phyloP scores from a whole-genome alignment of 805 yeast genomes.

The Starmerella apis region DNA sequence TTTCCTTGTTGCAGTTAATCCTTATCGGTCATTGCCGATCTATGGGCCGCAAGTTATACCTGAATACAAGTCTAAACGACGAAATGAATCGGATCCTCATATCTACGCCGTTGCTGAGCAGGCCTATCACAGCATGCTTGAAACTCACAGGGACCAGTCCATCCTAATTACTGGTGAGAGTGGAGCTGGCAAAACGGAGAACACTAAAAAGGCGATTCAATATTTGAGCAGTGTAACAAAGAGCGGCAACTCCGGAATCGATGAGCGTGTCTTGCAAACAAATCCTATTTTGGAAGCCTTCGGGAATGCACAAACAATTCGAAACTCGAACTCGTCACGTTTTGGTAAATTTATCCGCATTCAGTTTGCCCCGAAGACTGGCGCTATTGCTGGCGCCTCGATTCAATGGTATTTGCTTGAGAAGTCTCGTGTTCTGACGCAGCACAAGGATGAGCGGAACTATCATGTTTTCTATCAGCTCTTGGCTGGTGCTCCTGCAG shows the following conservation, averaged over 20 bases:
- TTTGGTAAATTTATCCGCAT: slow-evolving; percentile 93
- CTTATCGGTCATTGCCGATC: slow-evolving; percentile 65
- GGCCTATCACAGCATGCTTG: slow-evolving; percentile 66
- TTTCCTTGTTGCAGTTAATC: slow-evolving; percentile 89
- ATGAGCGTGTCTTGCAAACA: slow-evolving; percentile 77
- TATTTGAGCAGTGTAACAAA: slow-evolving; percentile 67
- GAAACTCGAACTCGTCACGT: slow-evolving; percentile 89
- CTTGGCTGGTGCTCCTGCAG: slow-evolving; percentile 50
- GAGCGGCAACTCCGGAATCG: slow-evolving; percentile 37
- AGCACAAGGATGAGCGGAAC: slow-evolving; percentile 68
- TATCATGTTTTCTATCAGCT: slow-evolving; percentile 90
- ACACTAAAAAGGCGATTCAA: slow-evolving; percentile 88
- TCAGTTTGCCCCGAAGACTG: slow-evolving; percentile 47
- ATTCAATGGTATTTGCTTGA: slow-evolving; percentile 92
- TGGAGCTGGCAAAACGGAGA: slow-evolving; percentile 98
- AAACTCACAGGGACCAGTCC: slow-evolving; percentile 67
- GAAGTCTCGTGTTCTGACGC: slow-evolving; percentile 81
- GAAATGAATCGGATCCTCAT: slow-evolving; percentile 60
- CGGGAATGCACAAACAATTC: slow-evolving; percentile 92
- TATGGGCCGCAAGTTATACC: slow-evolving; percentile 52
- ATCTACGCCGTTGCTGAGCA: slow-evolving; percentile 82
- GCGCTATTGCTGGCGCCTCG: slow-evolving; percentile 73
- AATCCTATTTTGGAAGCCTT: slow-evolving; percentile 93
- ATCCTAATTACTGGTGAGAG: slow-evolving; percentile 97
- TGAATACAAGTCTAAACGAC: slow-evolving; percentile 41